Conservation (phyloP, 352 stramenopile genomes). For the Phytophthora foliorum region DNA sequence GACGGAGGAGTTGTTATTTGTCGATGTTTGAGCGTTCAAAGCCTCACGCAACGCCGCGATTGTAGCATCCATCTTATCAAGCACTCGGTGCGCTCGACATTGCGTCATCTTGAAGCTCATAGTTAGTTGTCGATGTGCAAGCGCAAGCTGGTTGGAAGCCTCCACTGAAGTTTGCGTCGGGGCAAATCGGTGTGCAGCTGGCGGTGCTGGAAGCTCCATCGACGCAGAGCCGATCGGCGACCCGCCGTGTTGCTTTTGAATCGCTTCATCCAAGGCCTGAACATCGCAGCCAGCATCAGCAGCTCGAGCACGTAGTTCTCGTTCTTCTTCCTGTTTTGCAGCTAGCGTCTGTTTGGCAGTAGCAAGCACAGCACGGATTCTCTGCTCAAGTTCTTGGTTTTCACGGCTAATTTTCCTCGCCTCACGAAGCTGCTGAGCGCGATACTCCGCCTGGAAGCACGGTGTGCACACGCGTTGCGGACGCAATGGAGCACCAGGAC, state of each 20-base stretch:
- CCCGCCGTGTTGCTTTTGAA: constrained; percentile 54
- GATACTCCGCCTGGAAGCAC: constrained; percentile 66
- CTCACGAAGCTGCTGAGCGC: constrained; percentile 56
- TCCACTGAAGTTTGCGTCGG: constrained; percentile 64
- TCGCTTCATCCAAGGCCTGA: constrained; percentile 53
- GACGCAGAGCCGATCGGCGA: constrained; percentile 34
- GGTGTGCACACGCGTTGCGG: constrained; percentile 62
- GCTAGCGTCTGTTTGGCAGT: constrained; percentile 47
- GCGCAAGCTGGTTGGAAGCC: constrained; percentile 65
- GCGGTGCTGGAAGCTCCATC: constrained; percentile 59
- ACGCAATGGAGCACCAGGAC: constrained; percentile 64
- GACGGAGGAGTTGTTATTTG: neutral
- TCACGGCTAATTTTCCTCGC: constrained; percentile 61
- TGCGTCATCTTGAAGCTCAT: constrained; percentile 80
- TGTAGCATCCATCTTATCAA: constrained; percentile 70
- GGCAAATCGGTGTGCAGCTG: constrained; percentile 70
- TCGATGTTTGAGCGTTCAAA: constrained; percentile 9
- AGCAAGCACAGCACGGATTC: constrained; percentile 52
- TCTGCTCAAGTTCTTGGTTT: constrained; percentile 72
- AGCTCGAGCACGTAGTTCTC: constrained; percentile 55
- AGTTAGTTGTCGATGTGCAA: constrained; percentile 72
- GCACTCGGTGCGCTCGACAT: constrained; percentile 56
- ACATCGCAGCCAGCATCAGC: constrained; percentile 57
- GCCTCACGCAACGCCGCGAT: constrained; percentile 58
- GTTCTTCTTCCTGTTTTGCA: constrained; percentile 49